A percentile compares a stretch with the other conserved stretches of the same genome.
phyloP scores from a whole-genome alignment of 1,284 basidiomycete species.

The Taiwanofungus camphoratus region DNA sequence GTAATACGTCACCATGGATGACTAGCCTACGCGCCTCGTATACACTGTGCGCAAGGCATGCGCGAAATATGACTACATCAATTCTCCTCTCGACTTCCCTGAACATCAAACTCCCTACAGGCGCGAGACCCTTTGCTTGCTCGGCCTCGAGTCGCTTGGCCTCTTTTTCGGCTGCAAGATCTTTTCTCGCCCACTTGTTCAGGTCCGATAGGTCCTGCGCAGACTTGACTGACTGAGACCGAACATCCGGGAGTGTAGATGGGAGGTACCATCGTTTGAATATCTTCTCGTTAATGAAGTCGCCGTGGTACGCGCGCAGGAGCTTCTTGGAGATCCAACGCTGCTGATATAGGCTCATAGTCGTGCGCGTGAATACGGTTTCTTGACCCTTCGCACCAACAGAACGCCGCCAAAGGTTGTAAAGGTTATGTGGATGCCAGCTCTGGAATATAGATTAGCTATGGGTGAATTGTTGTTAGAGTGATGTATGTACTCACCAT shows the following conservation, averaged over 20 bases:
- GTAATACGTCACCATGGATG: conserved; percentile 80
- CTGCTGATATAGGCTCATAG: conserved; percentile 80
- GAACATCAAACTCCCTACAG: conserved; percentile 90
- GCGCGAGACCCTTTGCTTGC: conserved; percentile 60
- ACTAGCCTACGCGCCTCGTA: conserved; percentile 88
- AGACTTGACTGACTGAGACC: conserved; percentile 46
- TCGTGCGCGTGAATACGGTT: conserved; percentile 53
- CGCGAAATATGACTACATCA: conserved; percentile 89
- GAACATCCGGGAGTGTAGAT: conserved; percentile 79
- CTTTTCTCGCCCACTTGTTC: conserved; percentile 47
- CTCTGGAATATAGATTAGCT: conserved; percentile 50
- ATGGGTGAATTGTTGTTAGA: too few species aligned
- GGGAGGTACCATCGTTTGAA: conserved; percentile 98
- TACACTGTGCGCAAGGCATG: conserved; percentile 86
- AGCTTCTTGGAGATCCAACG: conserved; percentile 90
- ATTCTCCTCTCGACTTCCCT: conserved; percentile 89
- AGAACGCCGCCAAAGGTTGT: conserved; percentile 59
- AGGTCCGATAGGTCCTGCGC: conserved; percentile 17
- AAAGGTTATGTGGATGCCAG: conserved; percentile 75
- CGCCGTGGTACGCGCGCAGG: conserved; percentile 92
- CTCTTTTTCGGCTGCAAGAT: conserved; percentile 39
- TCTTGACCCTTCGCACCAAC: conserved; percentile 38
- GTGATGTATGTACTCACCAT: conserved; percentile 36
- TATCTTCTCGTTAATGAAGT: conserved; percentile 87
- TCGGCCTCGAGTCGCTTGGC: conserved; percentile 46